phyloP scores from a whole-genome alignment of 1,139 yeast genomes.

The Magnusiomyces ingens region DNA sequence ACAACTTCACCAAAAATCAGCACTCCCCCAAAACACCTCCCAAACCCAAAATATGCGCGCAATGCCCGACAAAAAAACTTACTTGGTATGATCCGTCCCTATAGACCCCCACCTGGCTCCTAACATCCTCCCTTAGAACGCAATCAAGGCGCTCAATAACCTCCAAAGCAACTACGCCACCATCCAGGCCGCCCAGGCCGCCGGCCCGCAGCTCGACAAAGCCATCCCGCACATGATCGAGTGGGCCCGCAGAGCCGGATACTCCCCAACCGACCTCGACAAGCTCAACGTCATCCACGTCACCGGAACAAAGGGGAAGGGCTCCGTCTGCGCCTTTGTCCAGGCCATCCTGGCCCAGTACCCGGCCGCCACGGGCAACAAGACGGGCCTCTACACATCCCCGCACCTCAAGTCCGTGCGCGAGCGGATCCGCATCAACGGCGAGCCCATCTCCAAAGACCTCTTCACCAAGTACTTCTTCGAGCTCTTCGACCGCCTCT shows the following conservation, averaged over 20 bases:
- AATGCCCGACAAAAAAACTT: too few species aligned
- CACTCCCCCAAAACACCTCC: too few species aligned
- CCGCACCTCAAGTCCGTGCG: constrained; percentile 93
- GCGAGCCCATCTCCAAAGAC: constrained; percentile 73
- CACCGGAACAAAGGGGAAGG: constrained; percentile 98
- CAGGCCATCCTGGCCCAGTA: constrained; percentile 73
- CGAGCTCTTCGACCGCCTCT: constrained; percentile 84
- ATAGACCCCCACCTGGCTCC: background rate
- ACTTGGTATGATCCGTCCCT: too few species aligned
- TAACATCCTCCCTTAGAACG: constrained; percentile 32
- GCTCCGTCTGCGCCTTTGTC: constrained; percentile 93
- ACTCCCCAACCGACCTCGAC: constrained; percentile 52
- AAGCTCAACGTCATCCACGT: constrained; percentile 76
- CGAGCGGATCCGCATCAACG: constrained; percentile 85
- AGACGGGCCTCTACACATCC: constrained; percentile 86
- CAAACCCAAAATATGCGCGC: too few species aligned
- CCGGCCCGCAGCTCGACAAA: constrained; percentile 63
- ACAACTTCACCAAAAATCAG: too few species aligned
- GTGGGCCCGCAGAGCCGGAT: constrained; percentile 85
- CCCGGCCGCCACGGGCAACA: constrained; percentile 29
- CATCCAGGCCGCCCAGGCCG: constrained; percentile 69
- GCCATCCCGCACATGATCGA: constrained; percentile 85
- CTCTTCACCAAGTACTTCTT: constrained; percentile 83
- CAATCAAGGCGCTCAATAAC: constrained; percentile 75
- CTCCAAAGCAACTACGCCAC: constrained; percentile 89